phyloP scores from a whole-genome alignment of 108 stramenopile species.

The Nitzschia putrida region DNA sequence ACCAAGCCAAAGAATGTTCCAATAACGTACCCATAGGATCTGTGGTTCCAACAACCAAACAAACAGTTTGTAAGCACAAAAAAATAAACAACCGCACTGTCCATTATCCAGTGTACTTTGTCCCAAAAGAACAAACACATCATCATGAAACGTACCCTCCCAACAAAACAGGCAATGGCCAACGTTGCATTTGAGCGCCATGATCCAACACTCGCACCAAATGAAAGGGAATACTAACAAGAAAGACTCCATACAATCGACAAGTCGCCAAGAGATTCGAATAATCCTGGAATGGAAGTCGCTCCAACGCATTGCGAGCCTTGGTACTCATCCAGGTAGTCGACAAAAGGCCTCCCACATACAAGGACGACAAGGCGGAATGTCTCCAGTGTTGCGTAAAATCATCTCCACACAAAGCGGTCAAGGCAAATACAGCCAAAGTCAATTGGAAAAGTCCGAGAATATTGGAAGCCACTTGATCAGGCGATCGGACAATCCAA shows the following conservation, averaged over 20 bases:
- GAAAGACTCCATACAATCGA: slow-evolving; percentile 31
- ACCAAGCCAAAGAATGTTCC: slow-evolving; percentile 36
- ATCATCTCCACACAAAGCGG: slow-evolving; percentile 31
- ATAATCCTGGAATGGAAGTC: slow-evolving; percentile 30
- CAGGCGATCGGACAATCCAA: slow-evolving; percentile 2
- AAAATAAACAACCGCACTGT: background rate
- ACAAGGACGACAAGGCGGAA: slow-evolving; percentile 24
- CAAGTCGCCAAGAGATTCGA: slow-evolving; percentile 23
- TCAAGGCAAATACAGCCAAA: slow-evolving; percentile 19
- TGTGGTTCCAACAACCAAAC: background rate
- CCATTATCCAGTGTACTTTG: background rate
- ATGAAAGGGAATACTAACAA: slow-evolving; percentile 36
- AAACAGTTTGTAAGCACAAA: background rate
- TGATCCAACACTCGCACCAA: slow-evolving; percentile 60
- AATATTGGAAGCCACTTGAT: slow-evolving; percentile 2
- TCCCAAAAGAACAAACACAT: too few relatives aligned
- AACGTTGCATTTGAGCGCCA: slow-evolving; percentile 70
- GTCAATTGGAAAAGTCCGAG: slow-evolving; percentile 23
- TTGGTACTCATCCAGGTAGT: slow-evolving; percentile 16
- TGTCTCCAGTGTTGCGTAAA: slow-evolving; percentile 23
- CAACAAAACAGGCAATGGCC: slow-evolving; percentile 63
- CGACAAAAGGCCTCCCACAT: slow-evolving; percentile 20
- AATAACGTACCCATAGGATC: slow-evolving; percentile 49
- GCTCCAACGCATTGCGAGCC: slow-evolving; percentile 16
- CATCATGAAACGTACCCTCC: slow-evolving; percentile 31